Evolutionary conservation across 2,329 filamentous ascomycete species (phyloP), one percentile per base, ranked within the genome.

Genomic region (Pseudocercospora macadamiae): DNA sequence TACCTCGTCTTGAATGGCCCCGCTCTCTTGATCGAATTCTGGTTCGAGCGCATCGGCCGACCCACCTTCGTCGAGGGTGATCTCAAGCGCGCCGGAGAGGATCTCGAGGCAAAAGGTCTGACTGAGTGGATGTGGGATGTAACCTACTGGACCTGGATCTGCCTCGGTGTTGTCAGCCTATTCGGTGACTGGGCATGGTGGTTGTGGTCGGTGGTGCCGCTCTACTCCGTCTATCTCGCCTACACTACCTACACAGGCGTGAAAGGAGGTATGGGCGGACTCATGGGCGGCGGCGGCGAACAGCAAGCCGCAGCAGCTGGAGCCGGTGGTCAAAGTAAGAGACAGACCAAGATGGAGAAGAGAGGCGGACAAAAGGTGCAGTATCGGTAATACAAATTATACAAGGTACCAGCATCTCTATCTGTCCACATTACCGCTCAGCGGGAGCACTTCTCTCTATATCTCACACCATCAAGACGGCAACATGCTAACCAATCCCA

Each of bases 71-170:
- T 86, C 65, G 73, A 86, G 19, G 75, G 75, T 59, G 82, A 87
- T n/a, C 80, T 97, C 62, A 87, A 85, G 73, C 86, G 83, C 28
- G 81, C 90, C 0, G 93, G 95, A 42, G 93, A 97, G 73, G 95
- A 99, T 74, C 84, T 99, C 52, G 86, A 89, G 54, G 90, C 91
- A 8, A 84, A 88, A 30, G 95, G 95, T 3, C 78, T 99, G 79
- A 97, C 93, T 9, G 95, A 97, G 77, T 97, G 96, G 80, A 91
- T 97, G 89, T 99, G 96, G 83, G 95, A 99, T 77, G 85, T 96
- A 51, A 80, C 96, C 54, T 97, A 96, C 85, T 91, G 96, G 79
- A 97, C 92, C 0, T 97, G 93, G 88, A 87, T 85, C 9, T 89
- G 87, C 54, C 79, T 91, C 37, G 76, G 88, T 7, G 75, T 89